Evolutionary conservation across 1,139 yeast species (phyloP).

Genomic region (Casaregolazyma suthepensis): DNA sequence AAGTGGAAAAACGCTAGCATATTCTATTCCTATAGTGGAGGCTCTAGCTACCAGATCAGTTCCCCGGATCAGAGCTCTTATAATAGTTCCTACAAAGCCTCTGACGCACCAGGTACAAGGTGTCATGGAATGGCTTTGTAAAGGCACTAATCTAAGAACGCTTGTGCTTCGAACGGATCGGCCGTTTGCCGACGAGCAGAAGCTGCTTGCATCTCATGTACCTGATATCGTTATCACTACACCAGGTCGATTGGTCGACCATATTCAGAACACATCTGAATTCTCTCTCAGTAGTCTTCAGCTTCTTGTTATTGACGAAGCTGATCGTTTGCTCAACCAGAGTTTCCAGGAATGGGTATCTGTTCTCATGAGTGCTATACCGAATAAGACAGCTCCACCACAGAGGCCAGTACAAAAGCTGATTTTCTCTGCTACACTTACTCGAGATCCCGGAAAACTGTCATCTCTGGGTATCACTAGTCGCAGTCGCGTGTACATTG

Average conservation of each 20-base stretch:
- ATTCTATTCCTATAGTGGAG: constrained; percentile 76
- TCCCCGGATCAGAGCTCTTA: constrained; percentile 67
- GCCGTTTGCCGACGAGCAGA: constrained; percentile 62
- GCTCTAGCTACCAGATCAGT: constrained; percentile 56
- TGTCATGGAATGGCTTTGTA: constrained; percentile 53
- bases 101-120: constrained; percentile 73
- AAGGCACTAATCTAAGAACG: constrained; percentile 60
- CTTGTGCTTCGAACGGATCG: constrained; percentile 56
- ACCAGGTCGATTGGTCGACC: constrained; percentile 95
- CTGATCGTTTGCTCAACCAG: constrained; percentile 85
- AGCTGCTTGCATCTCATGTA: constrained; percentile 36
- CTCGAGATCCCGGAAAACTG: constrained; percentile 86
- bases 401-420: constrained; percentile 46
- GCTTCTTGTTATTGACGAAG: constrained; percentile 86
- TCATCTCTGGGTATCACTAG: constrained; percentile 55
- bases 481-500: constrained; percentile 65
- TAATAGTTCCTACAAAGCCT: constrained; percentile 87
- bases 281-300: constrained; percentile 45
- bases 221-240: constrained; percentile 84
- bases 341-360: constrained; percentile 91
- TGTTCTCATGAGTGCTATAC: constrained; percentile 48
- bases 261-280: constrained; percentile 41
- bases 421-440: constrained; percentile 87
- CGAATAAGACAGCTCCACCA: constrained; percentile 11
- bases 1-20: constrained; percentile 92